A percentile compares a stretch with the other conserved stretches of the same genome.
Evolutionary conservation across 2,329 filamentous ascomycete genomes (phyloP).

Genomic region (Boeremia lycopersici): DNA sequence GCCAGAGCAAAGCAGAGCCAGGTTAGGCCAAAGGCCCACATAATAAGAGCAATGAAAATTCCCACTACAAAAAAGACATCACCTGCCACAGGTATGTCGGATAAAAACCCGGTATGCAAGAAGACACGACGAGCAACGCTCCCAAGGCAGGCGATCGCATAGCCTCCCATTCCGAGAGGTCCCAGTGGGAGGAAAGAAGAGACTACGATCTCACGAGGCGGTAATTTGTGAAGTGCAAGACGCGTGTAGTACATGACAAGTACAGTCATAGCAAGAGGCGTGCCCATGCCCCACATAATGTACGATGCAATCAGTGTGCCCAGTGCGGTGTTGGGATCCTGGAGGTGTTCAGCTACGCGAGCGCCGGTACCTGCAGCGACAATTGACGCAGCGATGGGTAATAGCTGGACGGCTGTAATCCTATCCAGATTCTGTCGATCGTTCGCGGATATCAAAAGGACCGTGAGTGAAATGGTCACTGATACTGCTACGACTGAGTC

Average conservation of each 20-base stretch:
- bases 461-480: conserved; percentile 54
- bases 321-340: conserved; percentile 60
- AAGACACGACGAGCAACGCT: conserved; percentile 52
- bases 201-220: conserved; percentile 70
- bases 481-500: conserved; percentile 53
- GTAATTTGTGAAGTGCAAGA: conserved; percentile 69
- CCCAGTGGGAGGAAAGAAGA: conserved; percentile 71
- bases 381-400: conserved; percentile 70
- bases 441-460: conserved; percentile 59
- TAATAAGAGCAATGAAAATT: conserved; percentile 57
- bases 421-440: conserved; percentile 38
- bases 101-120: conserved; percentile 46
- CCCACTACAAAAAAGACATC: conserved; percentile 62
- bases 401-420: conserved; percentile 69
- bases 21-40: conserved; percentile 63
- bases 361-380: conserved; percentile 69
- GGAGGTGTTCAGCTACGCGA: conserved; percentile 66
- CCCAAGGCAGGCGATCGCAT: conserved; percentile 60
- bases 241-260: conserved; percentile 73
- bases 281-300: conserved; percentile 70
- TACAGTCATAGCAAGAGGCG: conserved; percentile 65
- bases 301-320: conserved; percentile 70
- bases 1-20: conserved; percentile 62
- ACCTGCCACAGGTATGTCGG: conserved; percentile 51
- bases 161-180: conserved; percentile 70